These are phyloP conservation scores for Pinus tabuliformis DNA, from an alignment of 75 land plant species.

Conservation along the genomic window DNA sequence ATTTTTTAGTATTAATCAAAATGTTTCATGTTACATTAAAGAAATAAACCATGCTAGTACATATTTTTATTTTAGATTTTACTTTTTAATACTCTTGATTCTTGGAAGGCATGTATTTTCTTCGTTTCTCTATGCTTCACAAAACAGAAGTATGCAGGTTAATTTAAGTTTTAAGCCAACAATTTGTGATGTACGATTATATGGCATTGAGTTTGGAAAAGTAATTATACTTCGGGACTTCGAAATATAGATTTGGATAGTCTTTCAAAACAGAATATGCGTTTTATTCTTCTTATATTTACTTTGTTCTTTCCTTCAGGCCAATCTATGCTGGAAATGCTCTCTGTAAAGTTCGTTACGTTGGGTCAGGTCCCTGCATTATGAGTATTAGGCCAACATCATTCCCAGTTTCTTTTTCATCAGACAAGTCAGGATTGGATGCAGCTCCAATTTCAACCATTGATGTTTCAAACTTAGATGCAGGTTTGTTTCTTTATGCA, in stretches of 20 bases:
- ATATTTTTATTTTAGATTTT: background rate
- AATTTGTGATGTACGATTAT: background rate
- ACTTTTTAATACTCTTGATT: background rate
- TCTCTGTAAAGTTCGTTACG: conserved; percentile 68
- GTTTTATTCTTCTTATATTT: background rate
- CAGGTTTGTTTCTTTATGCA: conserved; percentile 46
- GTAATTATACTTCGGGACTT: background rate
- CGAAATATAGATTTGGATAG: background rate
- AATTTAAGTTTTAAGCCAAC: background rate
- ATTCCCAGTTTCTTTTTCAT: conserved; percentile 34
- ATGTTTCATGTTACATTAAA: background rate
- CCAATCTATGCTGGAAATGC: conserved; percentile 99
- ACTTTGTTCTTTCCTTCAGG: conserved; percentile 33
- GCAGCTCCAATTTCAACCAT: conserved; percentile 54
- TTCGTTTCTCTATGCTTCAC: background rate
- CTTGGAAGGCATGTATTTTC: background rate
- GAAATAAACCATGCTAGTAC: background rate
- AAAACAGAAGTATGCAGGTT: background rate
- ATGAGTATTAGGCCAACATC: conserved; percentile 84
- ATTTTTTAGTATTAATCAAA: too few relatives aligned
- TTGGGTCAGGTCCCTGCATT: conserved; percentile 78
- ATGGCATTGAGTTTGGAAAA: background rate
- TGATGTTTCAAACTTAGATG: conserved; percentile 70
- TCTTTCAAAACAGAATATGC: background rate
- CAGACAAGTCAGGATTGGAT: conserved; percentile 24